phyloP scores from a whole-genome alignment of 345 rosid genomes.

The Arabidopsis arenosa region DNA sequence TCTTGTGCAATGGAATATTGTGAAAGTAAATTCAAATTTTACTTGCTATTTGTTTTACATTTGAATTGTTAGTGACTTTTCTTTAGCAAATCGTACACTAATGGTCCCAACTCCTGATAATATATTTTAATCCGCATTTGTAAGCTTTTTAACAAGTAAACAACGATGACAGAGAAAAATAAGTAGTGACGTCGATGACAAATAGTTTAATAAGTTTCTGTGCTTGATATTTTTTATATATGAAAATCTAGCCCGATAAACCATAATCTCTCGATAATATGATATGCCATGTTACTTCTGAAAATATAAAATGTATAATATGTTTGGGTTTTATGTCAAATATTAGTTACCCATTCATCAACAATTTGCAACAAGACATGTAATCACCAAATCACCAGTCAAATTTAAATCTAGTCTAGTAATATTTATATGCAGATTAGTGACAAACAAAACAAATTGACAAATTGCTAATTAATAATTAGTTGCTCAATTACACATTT shows the following conservation, averaged over 20 bases:
- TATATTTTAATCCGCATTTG: conserved; percentile 7
- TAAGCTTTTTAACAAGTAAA: conserved; percentile 32
- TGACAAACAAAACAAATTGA: neutral
- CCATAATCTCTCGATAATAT: conserved; percentile 16
- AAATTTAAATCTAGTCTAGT: neutral
- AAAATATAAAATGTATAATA: neutral
- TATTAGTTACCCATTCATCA: neutral
- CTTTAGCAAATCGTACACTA: conserved; percentile 29
- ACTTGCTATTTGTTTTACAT: conserved; percentile 28
- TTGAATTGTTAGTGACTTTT: conserved; percentile 6
- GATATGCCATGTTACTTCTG: conserved; percentile 3
- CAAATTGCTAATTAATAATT: too few species aligned
- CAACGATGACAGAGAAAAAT: neutral
- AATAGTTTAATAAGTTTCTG: conserved; percentile 12
- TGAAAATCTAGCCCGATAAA: conserved; percentile 4
- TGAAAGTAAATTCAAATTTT: conserved; percentile 14
- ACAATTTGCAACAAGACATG: neutral
- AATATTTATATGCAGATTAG: neutral
- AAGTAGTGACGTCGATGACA: conserved; percentile 29
- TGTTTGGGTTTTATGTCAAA: neutral
- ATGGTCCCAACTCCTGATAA: conserved; percentile 37
- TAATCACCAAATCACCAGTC: neutral
- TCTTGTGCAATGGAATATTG: conserved; percentile 16
- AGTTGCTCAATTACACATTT: too few species aligned
- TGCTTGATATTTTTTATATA: neutral